Base-by-base conservation (phyloP, 2,329 filamentous ascomycete genomes). In the Exophiala mesophila region DNA sequence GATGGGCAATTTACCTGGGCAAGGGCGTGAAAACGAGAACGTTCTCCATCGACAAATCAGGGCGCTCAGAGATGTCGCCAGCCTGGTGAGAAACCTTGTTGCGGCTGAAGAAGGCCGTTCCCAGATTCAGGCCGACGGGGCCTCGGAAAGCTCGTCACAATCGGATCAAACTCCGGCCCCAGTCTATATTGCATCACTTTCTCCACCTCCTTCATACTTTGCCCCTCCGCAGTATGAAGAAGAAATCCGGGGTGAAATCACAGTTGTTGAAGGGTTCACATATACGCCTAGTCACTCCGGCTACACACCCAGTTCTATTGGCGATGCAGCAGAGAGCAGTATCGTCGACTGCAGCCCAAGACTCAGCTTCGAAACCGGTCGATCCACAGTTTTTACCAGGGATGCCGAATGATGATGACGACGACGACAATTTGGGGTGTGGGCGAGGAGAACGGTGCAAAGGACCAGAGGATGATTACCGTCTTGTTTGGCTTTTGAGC, bases 61-160 rank as follows among this genome's bases (percentile, higher is more conserved):
- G 10, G 69, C 71, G 35, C 60, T 80, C 15, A 63, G 72, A 21
- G 63, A 68, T 13, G 73, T 74, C 1, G 71, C 76, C 36, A 68
- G 72, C 37, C 69, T 76, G 18, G 74, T 78, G 1, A 67, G 68
- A 30, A 64, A 70, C 30, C 58, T 76, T 7, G 63, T 74, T 20
- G 56, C 62, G 19, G 67, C 67, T 10, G 61, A 64, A 39, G 61
- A 63, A 47, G 58, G 62, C 45, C 35, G 60, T 12, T 35, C 37
- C 6, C 35, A 42, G 34, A 41, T 31, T 21, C 21, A 44, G 24
- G 29, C 39, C 23, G 6, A 6, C 6, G 33, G 33, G 20, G 30
- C 32, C 18, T 24, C 17, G 23, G 10, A 9, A n/a, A 26, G 33
- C 41, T 23, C 17, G 20, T 41, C 39, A 36, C 35, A 24, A 16